Percentiles rank a stretch among this genome's conserved stretches.
These are phyloP conservation scores for Sungouiozyma ichnusensis DNA, from an alignment of 805 yeast genomes.

Conservation along the genomic window DNA sequence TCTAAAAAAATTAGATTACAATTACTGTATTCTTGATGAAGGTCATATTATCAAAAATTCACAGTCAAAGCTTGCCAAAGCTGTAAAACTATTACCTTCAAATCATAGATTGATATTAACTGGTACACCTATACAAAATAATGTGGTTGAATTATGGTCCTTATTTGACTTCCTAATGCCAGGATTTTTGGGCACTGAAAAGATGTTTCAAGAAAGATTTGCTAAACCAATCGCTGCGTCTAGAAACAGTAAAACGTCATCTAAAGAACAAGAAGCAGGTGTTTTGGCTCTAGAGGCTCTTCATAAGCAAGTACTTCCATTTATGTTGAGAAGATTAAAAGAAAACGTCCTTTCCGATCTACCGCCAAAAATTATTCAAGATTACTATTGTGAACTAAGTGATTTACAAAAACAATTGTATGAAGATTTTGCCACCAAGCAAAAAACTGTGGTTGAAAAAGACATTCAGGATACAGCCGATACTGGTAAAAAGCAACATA, in stretches of 20 bases:
- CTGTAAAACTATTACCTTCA: slow-evolving; percentile 74
- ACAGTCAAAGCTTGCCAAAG: slow-evolving; percentile 73
- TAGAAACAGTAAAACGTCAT: slow-evolving; percentile 74
- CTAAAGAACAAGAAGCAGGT: slow-evolving; percentile 94
- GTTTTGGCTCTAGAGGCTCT: slow-evolving; percentile 91
- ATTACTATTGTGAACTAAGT: slow-evolving; percentile 91
- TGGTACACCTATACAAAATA: slow-evolving; percentile 97
- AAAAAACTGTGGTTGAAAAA: slow-evolving; percentile 57
- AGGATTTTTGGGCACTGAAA: slow-evolving; percentile 93
- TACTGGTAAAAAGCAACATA: slow-evolving; percentile 66
- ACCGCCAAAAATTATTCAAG: slow-evolving; percentile 98
- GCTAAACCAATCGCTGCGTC: slow-evolving; percentile 97
- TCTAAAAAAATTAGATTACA: slow-evolving; percentile 54
- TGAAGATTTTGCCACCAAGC: slow-evolving; percentile 80
- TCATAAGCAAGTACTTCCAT: slow-evolving; percentile 94
- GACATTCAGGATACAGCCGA: slow-evolving; percentile 44
- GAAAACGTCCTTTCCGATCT: slow-evolving; percentile 92
- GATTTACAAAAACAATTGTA: slow-evolving; percentile 82
- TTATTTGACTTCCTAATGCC: slow-evolving; percentile 97
- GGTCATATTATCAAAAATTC: slow-evolving; percentile 96
- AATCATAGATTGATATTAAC: slow-evolving; percentile 86
- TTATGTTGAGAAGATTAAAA: slow-evolving; percentile 88
- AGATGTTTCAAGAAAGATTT: slow-evolving; percentile 84
- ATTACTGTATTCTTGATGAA: slow-evolving; percentile 93
- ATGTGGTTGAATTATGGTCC: slow-evolving; percentile 95